Percentiles rank a stretch among this genome's conserved stretches.
These are phyloP conservation scores for Starmerella bacillaris DNA, from an alignment of 805 yeast species.

Conservation along the genomic window DNA sequence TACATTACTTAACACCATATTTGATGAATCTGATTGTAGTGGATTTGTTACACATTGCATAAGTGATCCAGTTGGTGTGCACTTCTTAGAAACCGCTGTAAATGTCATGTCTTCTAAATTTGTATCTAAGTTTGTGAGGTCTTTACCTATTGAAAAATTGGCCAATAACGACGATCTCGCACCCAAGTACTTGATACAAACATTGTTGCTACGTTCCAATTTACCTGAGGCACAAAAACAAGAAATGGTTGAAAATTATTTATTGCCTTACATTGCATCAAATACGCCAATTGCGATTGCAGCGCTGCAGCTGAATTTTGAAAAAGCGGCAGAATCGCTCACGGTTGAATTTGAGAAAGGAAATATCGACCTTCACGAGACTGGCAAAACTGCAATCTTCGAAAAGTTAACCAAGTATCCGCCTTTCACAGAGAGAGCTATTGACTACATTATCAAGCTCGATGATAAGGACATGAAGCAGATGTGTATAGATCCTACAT, in stretches of 20 bases:
- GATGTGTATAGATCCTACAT: conserved; percentile 78
- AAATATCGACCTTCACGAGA: conserved; percentile 12
- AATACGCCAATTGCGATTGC: conserved; percentile 1
- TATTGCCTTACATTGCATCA: neutral
- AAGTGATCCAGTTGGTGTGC: conserved; percentile 84
- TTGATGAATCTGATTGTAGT: conserved; percentile 27
- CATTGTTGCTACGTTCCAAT: conserved; percentile 30
- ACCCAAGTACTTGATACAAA: conserved; percentile 68
- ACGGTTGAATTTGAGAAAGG: conserved; percentile 12
- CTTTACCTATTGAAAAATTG: conserved; percentile 51
- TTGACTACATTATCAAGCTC: conserved; percentile 28
- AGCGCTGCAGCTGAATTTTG: conserved; percentile 9
- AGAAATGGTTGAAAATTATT: conserved; percentile 2
- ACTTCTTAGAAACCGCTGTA: conserved; percentile 61
- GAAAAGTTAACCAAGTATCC: conserved; percentile 60
- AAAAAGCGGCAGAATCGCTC: conserved; percentile 15
- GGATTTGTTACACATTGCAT: conserved; percentile 69
- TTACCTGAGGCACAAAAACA: conserved; percentile 4
- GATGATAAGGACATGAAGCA: conserved; percentile 45
- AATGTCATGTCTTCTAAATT: conserved; percentile 47
- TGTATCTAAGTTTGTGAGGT: conserved; percentile 48
- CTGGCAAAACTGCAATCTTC: conserved; percentile 27
- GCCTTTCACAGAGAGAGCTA: conserved; percentile 28
- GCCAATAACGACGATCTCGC: conserved; percentile 48
- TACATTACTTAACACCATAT: conserved; percentile 5